A percentile compares a stretch with the other conserved stretches of the same genome.
These are phyloP conservation scores for Mercurialis annua DNA, from an alignment of 345 rosid genomes.

Conservation along the genomic window DNA sequence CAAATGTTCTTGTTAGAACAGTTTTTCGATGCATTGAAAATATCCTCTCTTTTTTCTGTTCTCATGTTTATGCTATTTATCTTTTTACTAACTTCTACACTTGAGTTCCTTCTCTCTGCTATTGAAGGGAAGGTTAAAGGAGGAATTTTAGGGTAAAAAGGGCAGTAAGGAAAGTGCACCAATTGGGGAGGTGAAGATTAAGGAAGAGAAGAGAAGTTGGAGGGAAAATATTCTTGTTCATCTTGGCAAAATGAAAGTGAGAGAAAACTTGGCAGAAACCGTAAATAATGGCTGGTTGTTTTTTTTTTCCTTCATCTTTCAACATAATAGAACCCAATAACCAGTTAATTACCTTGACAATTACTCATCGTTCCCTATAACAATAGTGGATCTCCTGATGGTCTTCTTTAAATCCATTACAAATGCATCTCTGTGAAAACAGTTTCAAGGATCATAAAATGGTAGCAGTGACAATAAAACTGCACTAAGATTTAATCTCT, in stretches of 20 bases:
- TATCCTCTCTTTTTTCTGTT: background rate
- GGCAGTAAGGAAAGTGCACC: too few relatives aligned
- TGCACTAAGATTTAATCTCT: background rate
- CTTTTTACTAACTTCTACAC: background rate
- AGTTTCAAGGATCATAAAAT: too few relatives aligned
- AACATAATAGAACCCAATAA: background rate
- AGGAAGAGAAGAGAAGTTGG: background rate
- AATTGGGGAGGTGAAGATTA: background rate
- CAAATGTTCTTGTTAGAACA: background rate
- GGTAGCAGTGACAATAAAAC: too few relatives aligned
- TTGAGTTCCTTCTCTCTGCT: background rate
- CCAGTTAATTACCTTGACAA: background rate
- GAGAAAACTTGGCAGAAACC: background rate
- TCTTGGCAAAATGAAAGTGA: background rate
- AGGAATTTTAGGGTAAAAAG: too few relatives aligned
- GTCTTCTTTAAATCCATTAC: background rate
- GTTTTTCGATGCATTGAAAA: background rate
- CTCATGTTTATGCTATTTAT: background rate
- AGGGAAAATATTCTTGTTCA: too few relatives aligned
- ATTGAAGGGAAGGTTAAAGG: background rate
- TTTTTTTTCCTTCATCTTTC: background rate
- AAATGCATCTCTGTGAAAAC: background rate
- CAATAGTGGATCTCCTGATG: background rate
- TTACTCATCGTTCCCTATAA: background rate
- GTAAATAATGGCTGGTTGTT: background rate